Conservation (phyloP, 257 asterid species). For the Dorcoceras hygrometricum region DNA sequence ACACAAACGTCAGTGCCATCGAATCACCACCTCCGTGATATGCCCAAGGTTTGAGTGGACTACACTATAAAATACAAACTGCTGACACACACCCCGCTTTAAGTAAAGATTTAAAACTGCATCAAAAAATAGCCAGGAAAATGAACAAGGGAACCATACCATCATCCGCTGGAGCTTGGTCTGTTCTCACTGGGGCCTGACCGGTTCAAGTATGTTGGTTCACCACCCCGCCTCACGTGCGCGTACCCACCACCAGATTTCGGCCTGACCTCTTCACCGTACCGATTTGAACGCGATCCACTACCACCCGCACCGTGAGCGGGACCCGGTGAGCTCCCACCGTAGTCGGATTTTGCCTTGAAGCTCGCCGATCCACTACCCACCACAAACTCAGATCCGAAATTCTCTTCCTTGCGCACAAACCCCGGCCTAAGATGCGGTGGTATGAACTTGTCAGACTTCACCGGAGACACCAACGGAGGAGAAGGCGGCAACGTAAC, state of each 20-base stretch:
- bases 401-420: constrained; percentile 64
- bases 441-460: constrained; percentile 61
- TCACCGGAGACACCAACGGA: constrained; percentile 31
- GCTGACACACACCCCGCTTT: neutral
- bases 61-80: no score
- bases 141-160: constrained; percentile 31
- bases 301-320: constrained; percentile 29
- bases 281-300: constrained; percentile 31
- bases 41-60: no score
- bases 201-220: constrained; percentile 43
- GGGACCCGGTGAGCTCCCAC: constrained; percentile 28
- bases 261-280: constrained; percentile 53
- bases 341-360: constrained; percentile 32
- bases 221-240: constrained; percentile 43
- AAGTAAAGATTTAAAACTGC: neutral
- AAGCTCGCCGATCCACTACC: constrained; percentile 37
- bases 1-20: neutral
- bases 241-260: constrained; percentile 75
- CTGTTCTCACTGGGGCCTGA: constrained; percentile 58
- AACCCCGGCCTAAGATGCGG: constrained; percentile 90
- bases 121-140: neutral
- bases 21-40: neutral
- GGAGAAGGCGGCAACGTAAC: constrained; percentile 33
- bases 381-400: constrained; percentile 44
- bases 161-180: constrained; percentile 61